A percentile compares a stretch with the other conserved stretches of the same genome.
Conservation (phyloP, 2,329 filamentous ascomycete species). For the Aspergillus sp. region DNA sequence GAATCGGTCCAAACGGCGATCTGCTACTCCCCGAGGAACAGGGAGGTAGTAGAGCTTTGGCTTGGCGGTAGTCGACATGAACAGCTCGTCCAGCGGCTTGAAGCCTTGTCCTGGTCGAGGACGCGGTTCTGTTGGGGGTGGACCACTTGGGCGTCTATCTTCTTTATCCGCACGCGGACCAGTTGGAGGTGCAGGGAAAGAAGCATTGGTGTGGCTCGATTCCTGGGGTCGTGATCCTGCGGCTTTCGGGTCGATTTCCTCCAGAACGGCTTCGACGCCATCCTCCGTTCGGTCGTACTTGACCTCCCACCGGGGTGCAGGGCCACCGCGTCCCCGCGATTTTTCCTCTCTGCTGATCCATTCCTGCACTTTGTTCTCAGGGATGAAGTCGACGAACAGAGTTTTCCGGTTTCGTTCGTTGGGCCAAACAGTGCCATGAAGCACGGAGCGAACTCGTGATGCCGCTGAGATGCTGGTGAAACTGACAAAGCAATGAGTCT, state of each 20-base stretch:
- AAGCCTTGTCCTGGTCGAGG: conserved; percentile 40
- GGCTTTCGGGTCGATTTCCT: conserved; percentile 39
- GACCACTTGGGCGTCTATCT: conserved; percentile 21
- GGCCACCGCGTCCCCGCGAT: conserved; percentile 36
- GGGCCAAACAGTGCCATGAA: conserved; percentile 82
- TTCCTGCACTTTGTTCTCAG: conserved; percentile 62
- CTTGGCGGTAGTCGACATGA: conserved; percentile 56
- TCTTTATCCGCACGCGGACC: conserved; percentile 18
- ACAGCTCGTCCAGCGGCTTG: conserved; percentile 56
- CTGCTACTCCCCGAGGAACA: conserved; percentile 60
- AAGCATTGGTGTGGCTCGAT: conserved; percentile 13
- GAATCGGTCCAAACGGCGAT: conserved; percentile 60
- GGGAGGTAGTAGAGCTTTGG: conserved; percentile 63
- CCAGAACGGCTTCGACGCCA: conserved; percentile 54
- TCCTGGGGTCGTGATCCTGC: conserved; percentile 9
- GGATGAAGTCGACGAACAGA: conserved; percentile 86
- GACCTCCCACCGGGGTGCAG: conserved; percentile 64
- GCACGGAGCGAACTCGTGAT: conserved; percentile 65
- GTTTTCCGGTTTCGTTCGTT: conserved; percentile 78
- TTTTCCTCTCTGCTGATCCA: conserved; percentile 71
- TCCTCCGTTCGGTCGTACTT: conserved; percentile 58
- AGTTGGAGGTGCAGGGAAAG: conserved; percentile 24
- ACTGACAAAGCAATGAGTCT: conserved; percentile 78
- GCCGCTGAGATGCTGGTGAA: conserved; percentile 69
- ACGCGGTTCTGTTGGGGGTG: conserved; percentile 10